A percentile compares a stretch with the other conserved stretches of the same genome.
Evolutionary conservation across 2,329 filamentous ascomycete species (phyloP).

Genomic region (Leptosphaerulina australis): DNA sequence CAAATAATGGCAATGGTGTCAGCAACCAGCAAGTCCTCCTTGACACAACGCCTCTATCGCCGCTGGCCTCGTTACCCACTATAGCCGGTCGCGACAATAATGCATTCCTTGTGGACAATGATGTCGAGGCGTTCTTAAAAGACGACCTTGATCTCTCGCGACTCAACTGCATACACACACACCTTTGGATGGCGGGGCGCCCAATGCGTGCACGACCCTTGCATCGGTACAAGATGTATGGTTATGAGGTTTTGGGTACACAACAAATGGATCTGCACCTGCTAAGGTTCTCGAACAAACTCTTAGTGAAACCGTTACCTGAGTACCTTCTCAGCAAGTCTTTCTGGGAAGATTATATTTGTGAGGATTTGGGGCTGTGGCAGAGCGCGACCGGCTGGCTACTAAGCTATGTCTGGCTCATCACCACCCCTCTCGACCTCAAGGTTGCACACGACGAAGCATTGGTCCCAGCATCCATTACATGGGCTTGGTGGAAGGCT

Average conservation of each 20-base stretch:
- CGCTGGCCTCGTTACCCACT: constrained; percentile 44
- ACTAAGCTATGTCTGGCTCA: constrained; percentile 45
- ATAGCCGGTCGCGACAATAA: constrained; percentile 31
- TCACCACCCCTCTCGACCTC: constrained; percentile 42
- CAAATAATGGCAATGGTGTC: constrained; percentile 9
- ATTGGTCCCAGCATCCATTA: constrained; percentile 39
- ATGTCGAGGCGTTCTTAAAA: constrained; percentile 35
- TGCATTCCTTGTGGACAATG: constrained; percentile 31
- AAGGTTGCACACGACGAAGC: constrained; percentile 40
- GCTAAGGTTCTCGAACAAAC: constrained; percentile 39
- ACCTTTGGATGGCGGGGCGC: constrained; percentile 47
- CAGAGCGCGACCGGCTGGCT: constrained; percentile 41
- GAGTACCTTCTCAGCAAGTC: constrained; percentile 39
- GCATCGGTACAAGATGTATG: constrained; percentile 46
- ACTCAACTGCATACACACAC: constrained; percentile 42
- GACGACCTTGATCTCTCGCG: constrained; percentile 40
- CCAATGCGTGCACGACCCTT: constrained; percentile 45
- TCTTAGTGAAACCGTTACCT: constrained; percentile 44
- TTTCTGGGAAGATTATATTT: constrained; percentile 43
- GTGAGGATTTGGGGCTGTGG: constrained; percentile 23
- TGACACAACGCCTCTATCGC: constrained; percentile 28
- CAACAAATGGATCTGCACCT: constrained; percentile 48
- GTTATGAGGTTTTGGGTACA: constrained; percentile 37
- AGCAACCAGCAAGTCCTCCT: constrained; percentile 27
- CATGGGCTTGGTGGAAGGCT: constrained; percentile 44